Base-by-base conservation (phyloP, 2,329 filamentous ascomycete genomes). In the Epichloe baconii region DNA sequence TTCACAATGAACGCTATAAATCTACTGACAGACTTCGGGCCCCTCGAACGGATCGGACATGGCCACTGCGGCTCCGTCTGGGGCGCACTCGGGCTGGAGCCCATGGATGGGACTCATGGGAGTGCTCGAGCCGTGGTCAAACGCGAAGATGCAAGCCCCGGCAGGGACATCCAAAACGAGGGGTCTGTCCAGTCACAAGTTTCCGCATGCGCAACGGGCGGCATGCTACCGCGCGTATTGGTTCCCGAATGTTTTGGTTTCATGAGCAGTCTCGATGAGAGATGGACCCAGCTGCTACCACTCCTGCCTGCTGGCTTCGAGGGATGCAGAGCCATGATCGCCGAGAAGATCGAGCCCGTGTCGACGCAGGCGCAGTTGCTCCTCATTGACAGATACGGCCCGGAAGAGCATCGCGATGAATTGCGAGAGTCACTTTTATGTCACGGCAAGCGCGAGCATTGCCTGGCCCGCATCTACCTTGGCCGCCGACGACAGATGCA, bases 401-500 rank as follows among this genome's bases (percentile, higher is more conserved):
- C 54, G 3, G 50, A 44, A 2, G n/a, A 34, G 15, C 31, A 47
- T 8, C n/a, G 17, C 1, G 50, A 45, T 5, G n/a, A 34, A 34
- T 8, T 48, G 17, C 52, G 0, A 40, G 48, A 0, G 50, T 57
- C 8, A 10, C 54, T 5, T 26, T 26, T 2, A 42, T 38, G 1
- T 65, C 66, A 38, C 49, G 54, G 1, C 60, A 58, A 4, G 68
- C 74, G 12, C 47, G 55, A 67, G n/a, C 69, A 74, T 52, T 79
- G 75, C 46, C 61, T 80, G 0, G 59, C 76, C 11, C 68, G 76
- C 1, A 66, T 68, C 0, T 79, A 78, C 47, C 59, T 79, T 0
- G 75, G 75, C 6, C 65, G 62, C 8, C 57, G 64, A n/a, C 40
- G 49, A 17, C 19, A 38, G 21, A 23, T n/a, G 15, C 15, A 45